A percentile compares a stretch with the other conserved stretches of the same genome.
phyloP scores from a whole-genome alignment of 192 early-diverging fungal genomes.

The Obelidium mucronatum region DNA sequence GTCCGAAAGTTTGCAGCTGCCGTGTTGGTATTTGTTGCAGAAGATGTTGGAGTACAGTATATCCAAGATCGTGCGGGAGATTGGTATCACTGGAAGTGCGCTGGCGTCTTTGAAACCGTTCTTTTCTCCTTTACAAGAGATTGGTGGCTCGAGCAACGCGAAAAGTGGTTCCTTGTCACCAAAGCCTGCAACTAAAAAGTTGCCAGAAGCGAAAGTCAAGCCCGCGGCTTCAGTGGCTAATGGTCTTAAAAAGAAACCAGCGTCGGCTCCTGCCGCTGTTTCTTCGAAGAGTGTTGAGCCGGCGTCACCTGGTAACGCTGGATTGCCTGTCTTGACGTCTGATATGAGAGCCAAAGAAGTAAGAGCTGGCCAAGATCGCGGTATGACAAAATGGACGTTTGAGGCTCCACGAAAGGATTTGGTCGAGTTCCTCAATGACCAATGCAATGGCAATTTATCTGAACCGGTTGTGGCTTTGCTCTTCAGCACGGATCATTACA shows the following conservation, averaged over 20 bases:
- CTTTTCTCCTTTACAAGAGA: slow-evolving; percentile 21
- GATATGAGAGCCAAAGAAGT: slow-evolving; percentile 74
- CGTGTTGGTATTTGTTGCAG: slow-evolving; percentile 72
- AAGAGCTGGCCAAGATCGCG: slow-evolving; percentile 74
- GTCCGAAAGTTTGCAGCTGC: slow-evolving; percentile 87
- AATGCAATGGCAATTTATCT: slow-evolving; percentile 68
- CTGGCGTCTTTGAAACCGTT: slow-evolving; percentile 74
- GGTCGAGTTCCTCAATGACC: slow-evolving; percentile 65
- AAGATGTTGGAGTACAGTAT: slow-evolving; percentile 72
- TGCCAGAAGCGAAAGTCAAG: background rate
- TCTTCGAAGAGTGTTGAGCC: slow-evolving; percentile 11
- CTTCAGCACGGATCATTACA: slow-evolving; percentile 87
- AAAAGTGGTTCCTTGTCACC: background rate
- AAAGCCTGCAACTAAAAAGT: slow-evolving; percentile 19
- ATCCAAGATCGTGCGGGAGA: slow-evolving; percentile 78
- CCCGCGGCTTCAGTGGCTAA: slow-evolving; percentile 13
- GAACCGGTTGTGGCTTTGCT: slow-evolving; percentile 63
- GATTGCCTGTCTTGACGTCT: slow-evolving; percentile 65
- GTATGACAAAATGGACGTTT: slow-evolving; percentile 72
- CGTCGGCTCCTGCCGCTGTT: slow-evolving; percentile 7
- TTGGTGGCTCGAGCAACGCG: background rate
- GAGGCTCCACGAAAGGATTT: slow-evolving; percentile 72
- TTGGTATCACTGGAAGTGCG: slow-evolving; percentile 75
- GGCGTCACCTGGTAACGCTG: background rate
- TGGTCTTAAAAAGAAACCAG: slow-evolving; percentile 15